Evolutionary conservation across 495 filamentous ascomycete species (phyloP).

Genomic region (Tuber calosporum): DNA sequence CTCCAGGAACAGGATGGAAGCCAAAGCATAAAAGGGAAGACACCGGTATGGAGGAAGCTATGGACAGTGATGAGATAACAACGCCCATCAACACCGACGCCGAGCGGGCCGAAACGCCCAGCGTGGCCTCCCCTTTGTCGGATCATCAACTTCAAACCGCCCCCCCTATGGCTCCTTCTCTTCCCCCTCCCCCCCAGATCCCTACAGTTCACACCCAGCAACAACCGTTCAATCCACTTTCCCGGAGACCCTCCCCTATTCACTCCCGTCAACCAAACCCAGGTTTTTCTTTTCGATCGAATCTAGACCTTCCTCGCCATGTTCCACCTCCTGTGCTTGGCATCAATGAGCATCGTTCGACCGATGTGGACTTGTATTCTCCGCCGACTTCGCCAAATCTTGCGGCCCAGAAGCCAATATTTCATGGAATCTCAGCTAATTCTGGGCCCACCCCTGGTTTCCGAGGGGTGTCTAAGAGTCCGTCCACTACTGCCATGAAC

Average conservation of each 20-base stretch:
- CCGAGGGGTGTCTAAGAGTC: slow-evolving; percentile 11
- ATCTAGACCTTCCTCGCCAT: slow-evolving; percentile 32
- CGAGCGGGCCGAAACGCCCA: slow-evolving; percentile 29
- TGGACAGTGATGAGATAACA: slow-evolving; percentile 5
- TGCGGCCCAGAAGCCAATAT: slow-evolving; percentile 21
- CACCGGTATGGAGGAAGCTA: slow-evolving; percentile 1
- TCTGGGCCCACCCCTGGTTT: neutral
- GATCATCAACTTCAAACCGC: slow-evolving; percentile 10
- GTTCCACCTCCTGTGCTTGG: slow-evolving; percentile 23
- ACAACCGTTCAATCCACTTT: slow-evolving; percentile 11
- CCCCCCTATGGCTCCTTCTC: neutral
- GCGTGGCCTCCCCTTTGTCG: slow-evolving; percentile 12
- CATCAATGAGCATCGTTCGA: slow-evolving; percentile 21
- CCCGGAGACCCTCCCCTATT: slow-evolving; percentile 11
- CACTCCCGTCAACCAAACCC: slow-evolving; percentile 19
- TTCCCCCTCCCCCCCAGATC: slow-evolving; percentile 6
- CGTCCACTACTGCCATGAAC: slow-evolving; percentile 17
- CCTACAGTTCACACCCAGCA: slow-evolving; percentile 13
- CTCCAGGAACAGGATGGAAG: slow-evolving; percentile 18
- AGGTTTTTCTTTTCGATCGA: slow-evolving; percentile 28
- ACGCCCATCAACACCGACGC: slow-evolving; percentile 9
- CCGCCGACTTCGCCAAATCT: slow-evolving; percentile 36
- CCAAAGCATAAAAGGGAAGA: neutral
- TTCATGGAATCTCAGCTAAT: slow-evolving; percentile 3
- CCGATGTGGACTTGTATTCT: slow-evolving; percentile 25